These are phyloP conservation scores for Anethum foeniculum DNA, from an alignment of 140 eudicot species.

Conservation along the genomic window DNA sequence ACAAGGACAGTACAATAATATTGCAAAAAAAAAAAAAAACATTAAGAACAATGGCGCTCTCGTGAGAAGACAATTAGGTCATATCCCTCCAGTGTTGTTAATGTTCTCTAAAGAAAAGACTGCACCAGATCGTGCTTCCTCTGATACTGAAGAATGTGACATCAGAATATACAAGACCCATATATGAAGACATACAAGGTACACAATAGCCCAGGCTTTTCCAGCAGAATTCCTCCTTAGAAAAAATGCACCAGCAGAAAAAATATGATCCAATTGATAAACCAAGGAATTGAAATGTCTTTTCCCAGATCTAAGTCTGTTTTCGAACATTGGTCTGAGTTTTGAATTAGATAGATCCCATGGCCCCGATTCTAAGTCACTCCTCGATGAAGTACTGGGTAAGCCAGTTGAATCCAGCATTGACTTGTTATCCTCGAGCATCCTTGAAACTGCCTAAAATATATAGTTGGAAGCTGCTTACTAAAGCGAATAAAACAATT, in stretches of 20 bases:
- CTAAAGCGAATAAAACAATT: not conserved
- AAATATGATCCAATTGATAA: conserved; percentile 67
- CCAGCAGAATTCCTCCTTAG: conserved; percentile 65
- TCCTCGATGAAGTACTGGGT: conserved; percentile 31
- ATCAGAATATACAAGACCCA: conserved; percentile 80
- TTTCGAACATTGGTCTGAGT: conserved; percentile 37
- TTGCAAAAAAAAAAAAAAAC: not conserved
- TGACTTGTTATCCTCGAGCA: conserved; percentile 60
- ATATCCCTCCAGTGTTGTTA: conserved; percentile 41
- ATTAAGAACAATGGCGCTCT: not conserved
- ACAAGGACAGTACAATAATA: not conserved
- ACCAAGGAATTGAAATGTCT: conserved; percentile 66
- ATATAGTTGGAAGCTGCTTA: conserved; percentile 37
- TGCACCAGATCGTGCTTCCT: conserved; percentile 52
- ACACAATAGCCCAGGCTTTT: conserved; percentile 51
- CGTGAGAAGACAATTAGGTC: not conserved
- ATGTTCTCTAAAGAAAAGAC: conserved; percentile 69
- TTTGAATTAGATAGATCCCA: conserved; percentile 43
- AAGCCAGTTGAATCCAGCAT: conserved; percentile 17
- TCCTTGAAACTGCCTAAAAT: conserved; percentile 54
- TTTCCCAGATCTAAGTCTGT: conserved; percentile 55
- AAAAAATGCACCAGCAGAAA: conserved; percentile 51
- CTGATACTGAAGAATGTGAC: conserved; percentile 59
- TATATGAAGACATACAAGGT: conserved; percentile 70
- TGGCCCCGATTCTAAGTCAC: conserved; percentile 49